Evolutionary conservation across 495 filamentous ascomycete genomes (phyloP).

Genomic region (Astrothelium subdiscretum): DNA sequence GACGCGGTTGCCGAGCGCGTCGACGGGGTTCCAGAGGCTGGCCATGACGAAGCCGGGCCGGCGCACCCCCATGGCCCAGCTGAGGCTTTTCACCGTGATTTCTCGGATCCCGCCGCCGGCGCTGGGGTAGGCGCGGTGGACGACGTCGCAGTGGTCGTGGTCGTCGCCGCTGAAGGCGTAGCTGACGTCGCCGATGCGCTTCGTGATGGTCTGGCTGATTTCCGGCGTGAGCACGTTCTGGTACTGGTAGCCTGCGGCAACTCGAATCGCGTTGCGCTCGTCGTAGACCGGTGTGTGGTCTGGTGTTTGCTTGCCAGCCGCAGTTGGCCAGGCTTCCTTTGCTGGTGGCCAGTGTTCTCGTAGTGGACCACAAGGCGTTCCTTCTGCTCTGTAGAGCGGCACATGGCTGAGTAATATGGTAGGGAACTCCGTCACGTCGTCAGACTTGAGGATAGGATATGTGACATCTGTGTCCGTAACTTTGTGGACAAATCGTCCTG

Average conservation of each 20-base stretch:
- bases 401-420: constrained; percentile 83
- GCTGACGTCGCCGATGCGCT: constrained; percentile 59
- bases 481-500: constrained; percentile 18
- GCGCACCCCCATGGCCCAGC: constrained; percentile 93
- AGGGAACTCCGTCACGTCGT: constrained; percentile 47
- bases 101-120: constrained; percentile 58
- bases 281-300: constrained; percentile 90
- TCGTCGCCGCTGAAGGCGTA: constrained; percentile 93
- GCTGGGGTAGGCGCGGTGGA: constrained; percentile 47
- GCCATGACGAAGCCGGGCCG: constrained; percentile 79
- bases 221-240: constrained; percentile 77
- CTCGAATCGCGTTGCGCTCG: constrained; percentile 61
- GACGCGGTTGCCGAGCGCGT: constrained; percentile 46
- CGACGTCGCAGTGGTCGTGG: constrained; percentile 92
- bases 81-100: constrained; percentile 88
- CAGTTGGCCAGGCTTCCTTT: constrained; percentile 16
- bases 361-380: constrained; percentile 81
- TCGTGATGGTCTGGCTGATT: constrained; percentile 60
- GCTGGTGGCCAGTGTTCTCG: constrained; percentile 71
- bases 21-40: constrained; percentile 84
- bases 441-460: not conserved
- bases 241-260: constrained; percentile 80
- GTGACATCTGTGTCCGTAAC: constrained; percentile 17
- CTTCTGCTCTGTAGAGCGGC: constrained; percentile 64
- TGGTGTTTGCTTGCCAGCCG: not conserved